Evolutionary conservation across 345 rosid species (phyloP), one percentile per base, ranked within the genome.

Genomic region (Cardamine occulta): DNA sequence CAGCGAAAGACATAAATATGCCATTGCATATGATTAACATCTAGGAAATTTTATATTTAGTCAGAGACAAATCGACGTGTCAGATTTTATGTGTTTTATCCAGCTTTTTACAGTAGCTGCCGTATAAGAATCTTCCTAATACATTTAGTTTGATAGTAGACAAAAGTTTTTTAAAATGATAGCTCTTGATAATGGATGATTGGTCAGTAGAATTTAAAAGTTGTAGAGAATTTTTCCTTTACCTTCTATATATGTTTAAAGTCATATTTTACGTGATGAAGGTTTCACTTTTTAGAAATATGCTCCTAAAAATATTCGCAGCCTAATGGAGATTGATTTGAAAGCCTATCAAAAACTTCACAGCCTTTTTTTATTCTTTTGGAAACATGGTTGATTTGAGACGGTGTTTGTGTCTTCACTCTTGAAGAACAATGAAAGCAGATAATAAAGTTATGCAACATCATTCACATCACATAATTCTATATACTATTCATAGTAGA

Each of bases 381-480:
- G 47, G 47, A 5, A 13, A 42, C 40, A 35, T 42, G 47, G 47
- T 42, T 42, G n/a, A 42, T 42, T 42, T 42, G 47, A 42, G 47
- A 13, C n/a, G n/a, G n/a, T 13, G 47, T 13, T 42, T 42, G 15
- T 40, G 47, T 13, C 47, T 13, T 42, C 0, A 42, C n/a, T 28
- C 4, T 87, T 40, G 87, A 88, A 68, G 89, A 86, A 60, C 88
- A 88, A 57, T 82, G 85, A 80, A 87, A 77, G 80, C 88, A 85
- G 62, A 88, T 88, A 40, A 70, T 86, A 62, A 90, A 85, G 92
- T 74, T 87, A 74, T 86, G 94, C 91, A 13, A 85, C 40, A 55
- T 87, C 18, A 55, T 85, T 48, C 90, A 88, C 65, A 84, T 88
- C 28, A 86, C 91, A 47, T 93, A 87, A 37, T 88, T 90, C 68